Percentiles rank a stretch among this genome's conserved stretches.
Conservation (phyloP, 768 basidiomycete genomes). For the Rhizopogon sp. region DNA sequence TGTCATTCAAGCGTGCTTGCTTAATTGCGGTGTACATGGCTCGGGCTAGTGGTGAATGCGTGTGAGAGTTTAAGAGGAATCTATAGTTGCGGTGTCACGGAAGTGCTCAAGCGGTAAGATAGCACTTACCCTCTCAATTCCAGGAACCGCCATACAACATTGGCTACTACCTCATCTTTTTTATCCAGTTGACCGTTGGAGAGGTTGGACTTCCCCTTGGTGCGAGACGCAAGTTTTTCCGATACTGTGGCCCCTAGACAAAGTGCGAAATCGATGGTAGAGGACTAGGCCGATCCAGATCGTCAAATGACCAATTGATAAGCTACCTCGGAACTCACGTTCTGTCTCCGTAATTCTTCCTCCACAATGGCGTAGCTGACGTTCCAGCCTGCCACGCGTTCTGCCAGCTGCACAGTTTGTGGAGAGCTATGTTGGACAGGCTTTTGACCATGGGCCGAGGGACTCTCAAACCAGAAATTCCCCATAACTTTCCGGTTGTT, state of each 20-base stretch:
- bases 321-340: slow-evolving; percentile 53
- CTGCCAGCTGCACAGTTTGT: slow-evolving; percentile 82
- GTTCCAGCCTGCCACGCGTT: slow-evolving; percentile 86
- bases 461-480: slow-evolving; percentile 70
- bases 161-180: slow-evolving; percentile 97
- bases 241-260: slow-evolving; percentile 88
- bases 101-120: slow-evolving; percentile 1
- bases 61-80: slow-evolving; percentile 85
- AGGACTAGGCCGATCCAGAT: slow-evolving; percentile 53
- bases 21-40: slow-evolving; percentile 86
- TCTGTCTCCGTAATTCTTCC: slow-evolving; percentile 92
- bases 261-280: slow-evolving; percentile 94
- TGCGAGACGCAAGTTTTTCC: slow-evolving; percentile 77
- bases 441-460: slow-evolving; percentile 46
- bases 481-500: slow-evolving; percentile 65
- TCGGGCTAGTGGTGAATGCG: slow-evolving; percentile 83
- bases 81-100: slow-evolving; percentile 34
- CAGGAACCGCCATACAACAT: slow-evolving; percentile 97
- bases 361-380: slow-evolving; percentile 83
- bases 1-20: slow-evolving; percentile 84
- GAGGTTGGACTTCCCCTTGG: slow-evolving; percentile 58
- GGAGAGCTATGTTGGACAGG: slow-evolving; percentile 65
- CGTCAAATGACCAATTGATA: slow-evolving; percentile 20
- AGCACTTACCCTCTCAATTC: slow-evolving; percentile 80
- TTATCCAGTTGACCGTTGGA: slow-evolving; percentile 67